Base-by-base conservation (phyloP, 208 protist species). In the Trypanosoma congolense region DNA sequence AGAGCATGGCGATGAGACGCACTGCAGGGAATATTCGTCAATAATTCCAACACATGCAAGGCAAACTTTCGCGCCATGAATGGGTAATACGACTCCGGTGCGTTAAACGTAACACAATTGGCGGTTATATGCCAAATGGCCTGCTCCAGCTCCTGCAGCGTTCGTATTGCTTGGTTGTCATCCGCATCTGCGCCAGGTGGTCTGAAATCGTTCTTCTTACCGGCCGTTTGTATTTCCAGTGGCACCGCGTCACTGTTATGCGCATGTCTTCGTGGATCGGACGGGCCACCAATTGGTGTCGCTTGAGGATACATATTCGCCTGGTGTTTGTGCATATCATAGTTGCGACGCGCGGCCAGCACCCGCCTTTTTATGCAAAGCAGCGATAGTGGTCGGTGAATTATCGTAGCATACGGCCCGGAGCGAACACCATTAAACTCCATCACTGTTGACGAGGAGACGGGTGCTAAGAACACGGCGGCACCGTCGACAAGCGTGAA, bases 31-130 rank as follows among this genome's bases (percentile, higher is more conserved):
- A 58, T 86, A 92, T 31, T 65, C 65, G 19, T 75, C 65, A 28
- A 93, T 69, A 31, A 87, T 69, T 4, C 57, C 41, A 8, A 68
- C 70, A 61, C 82, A 90, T 10, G 75, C 61, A 50, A 26, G 1
- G 80, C 82, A 48, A 93, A 93, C 28, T 61, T 51, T 3, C 79
- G 48, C 1, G 82, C 86, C 2, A 75, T 85, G 33, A 51, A 65
- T 5, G 81, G 86, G 59, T 88, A 93, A 43, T 71, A 75, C 0
- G 76, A 75, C 55, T 93, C 80, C 0, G 86, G 86, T 6, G 77
- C 86, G 56, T 93, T 93, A 65, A 93, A 93, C 22, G 83, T 44
- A 30, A 77, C 82, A 64, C 82, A 93, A 69, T 93, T 93, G 18
- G 80, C 75, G 9, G 81, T 70, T 22, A 90, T 86, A 33, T 84